phyloP scores from a whole-genome alignment of 441 rosid species.

The Pelargonium hybrid region DNA sequence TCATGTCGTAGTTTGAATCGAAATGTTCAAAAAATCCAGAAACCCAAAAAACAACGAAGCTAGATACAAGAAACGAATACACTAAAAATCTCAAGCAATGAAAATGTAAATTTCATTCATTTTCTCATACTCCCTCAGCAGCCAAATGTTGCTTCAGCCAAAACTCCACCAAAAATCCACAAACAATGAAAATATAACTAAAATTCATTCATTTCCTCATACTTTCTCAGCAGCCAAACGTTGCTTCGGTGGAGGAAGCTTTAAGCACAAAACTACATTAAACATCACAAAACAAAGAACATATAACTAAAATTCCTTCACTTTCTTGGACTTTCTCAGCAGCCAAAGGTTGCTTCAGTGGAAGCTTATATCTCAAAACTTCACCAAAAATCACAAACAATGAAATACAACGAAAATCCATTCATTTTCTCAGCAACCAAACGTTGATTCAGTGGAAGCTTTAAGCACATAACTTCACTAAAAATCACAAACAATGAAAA shows the following conservation, averaged over 20 bases:
- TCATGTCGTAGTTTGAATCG: neutral
- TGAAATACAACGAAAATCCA: neutral
- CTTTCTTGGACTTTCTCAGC: no score
- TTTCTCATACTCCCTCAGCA: neutral
- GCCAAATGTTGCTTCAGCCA: conserved; percentile 4
- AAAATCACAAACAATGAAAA: no score
- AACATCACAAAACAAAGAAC: no score
- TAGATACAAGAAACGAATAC: neutral
- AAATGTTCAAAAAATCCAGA: neutral
- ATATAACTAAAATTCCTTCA: no score
- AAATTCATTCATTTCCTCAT: neutral
- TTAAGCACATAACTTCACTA: neutral
- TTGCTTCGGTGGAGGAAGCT: no score
- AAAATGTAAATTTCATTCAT: neutral
- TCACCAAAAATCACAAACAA: no score
- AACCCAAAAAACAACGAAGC: neutral
- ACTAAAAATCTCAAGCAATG: neutral
- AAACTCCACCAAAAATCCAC: neutral
- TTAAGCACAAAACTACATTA: no score
- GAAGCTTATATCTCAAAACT: no score
- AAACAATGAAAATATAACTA: neutral
- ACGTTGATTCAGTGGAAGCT: neutral
- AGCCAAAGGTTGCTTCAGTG: no score
- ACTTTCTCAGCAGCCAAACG: conserved; percentile 14
- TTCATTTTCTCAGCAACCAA: conserved; percentile 10